These are phyloP conservation scores for Acaromyces ingoldii DNA, from an alignment of 1,284 basidiomycete species.

Conservation along the genomic window DNA sequence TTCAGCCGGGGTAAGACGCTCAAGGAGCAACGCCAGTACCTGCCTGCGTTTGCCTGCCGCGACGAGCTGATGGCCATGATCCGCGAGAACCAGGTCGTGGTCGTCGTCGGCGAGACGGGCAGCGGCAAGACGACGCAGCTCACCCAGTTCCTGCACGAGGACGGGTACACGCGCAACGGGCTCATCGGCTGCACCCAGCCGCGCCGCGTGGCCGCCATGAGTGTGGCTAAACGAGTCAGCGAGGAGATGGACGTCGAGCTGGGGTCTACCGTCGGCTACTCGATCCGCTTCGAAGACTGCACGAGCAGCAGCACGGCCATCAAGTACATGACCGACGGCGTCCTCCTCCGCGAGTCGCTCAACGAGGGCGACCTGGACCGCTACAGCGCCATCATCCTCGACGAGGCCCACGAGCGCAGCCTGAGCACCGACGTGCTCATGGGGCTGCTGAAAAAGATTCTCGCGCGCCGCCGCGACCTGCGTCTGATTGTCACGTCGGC, in stretches of 20 bases:
- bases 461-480: constrained; percentile 82
- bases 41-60: constrained; percentile 94
- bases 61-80: constrained; percentile 86
- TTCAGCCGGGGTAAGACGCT: constrained; percentile 79
- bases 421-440: constrained; percentile 94
- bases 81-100: constrained; percentile 87
- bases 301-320: constrained; percentile 87
- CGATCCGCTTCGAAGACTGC: constrained; percentile 96
- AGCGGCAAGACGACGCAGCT: constrained; percentile 93
- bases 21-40: constrained; percentile 90
- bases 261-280: constrained; percentile 84
- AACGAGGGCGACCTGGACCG: constrained; percentile 93
- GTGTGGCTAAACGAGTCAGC: constrained; percentile 94
- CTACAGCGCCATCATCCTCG: constrained; percentile 91
- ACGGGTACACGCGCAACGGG: constrained; percentile 82
- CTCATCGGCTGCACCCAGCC: constrained; percentile 94
- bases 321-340: constrained; percentile 95
- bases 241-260: constrained; percentile 81
- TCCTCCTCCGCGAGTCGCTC: constrained; percentile 85
- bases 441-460: constrained; percentile 86
- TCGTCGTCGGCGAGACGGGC: constrained; percentile 93
- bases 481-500: constrained; percentile 97
- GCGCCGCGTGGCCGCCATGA: constrained; percentile 96
- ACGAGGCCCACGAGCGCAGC: constrained; percentile 94
- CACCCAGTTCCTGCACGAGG: constrained; percentile 87